These are phyloP conservation scores for Fraxinus floribunda DNA, from an alignment of 305 asterid genomes.

Conservation along the genomic window DNA sequence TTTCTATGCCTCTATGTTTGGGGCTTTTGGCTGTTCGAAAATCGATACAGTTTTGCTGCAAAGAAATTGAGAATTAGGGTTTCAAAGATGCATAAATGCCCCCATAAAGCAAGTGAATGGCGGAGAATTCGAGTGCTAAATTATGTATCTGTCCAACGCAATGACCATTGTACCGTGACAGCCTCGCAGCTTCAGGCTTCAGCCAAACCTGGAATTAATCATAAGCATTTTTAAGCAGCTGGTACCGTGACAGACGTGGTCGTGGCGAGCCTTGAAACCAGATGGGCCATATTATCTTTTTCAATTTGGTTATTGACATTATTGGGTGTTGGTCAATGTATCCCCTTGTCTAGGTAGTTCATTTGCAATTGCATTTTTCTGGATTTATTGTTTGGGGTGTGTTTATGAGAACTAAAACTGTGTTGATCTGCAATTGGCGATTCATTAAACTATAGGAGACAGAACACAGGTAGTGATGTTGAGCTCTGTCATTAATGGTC, in stretches of 20 bases:
- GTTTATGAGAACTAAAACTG: background rate
- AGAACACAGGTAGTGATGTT: background rate
- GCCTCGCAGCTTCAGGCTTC: background rate
- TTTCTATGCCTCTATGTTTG: background rate
- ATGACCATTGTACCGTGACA: background rate
- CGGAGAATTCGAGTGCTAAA: background rate
- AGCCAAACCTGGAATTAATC: background rate
- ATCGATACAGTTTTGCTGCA: background rate
- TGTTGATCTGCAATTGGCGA: background rate
- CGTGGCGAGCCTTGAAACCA: background rate
- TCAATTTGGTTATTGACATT: conserved; percentile 18
- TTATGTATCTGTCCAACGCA: background rate
- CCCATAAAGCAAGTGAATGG: background rate
- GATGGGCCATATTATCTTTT: background rate
- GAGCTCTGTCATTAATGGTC: background rate
- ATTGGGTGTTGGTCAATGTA: background rate
- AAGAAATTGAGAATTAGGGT: background rate
- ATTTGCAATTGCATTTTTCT: background rate
- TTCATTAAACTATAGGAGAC: background rate
- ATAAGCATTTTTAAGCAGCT: background rate
- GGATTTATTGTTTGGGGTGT: background rate
- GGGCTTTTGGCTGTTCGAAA: background rate
- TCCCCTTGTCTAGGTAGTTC: background rate
- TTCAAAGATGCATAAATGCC: background rate
- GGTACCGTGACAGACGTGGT: background rate